Evolutionary conservation across 2,329 filamentous ascomycete genomes (phyloP).

Genomic region (Fusarium torreyae): DNA sequence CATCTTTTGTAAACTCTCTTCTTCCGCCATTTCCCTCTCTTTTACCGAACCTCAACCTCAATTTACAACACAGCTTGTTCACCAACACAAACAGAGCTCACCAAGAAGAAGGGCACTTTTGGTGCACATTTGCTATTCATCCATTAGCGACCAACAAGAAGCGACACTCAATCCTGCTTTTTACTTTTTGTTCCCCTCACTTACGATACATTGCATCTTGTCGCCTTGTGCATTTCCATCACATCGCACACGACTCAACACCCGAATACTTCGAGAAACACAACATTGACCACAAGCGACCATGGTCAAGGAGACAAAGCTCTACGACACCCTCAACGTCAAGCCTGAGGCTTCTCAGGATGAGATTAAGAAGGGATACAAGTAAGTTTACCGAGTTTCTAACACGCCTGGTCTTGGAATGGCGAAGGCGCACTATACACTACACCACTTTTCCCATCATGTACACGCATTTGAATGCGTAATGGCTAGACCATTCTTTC

Average conservation of each 20-base stretch:
- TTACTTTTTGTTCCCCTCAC: slow-evolving; percentile 23
- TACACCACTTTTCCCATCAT: neutral
- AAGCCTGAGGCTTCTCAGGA: slow-evolving; percentile 87
- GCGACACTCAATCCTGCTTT: slow-evolving; percentile 15
- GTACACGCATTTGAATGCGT: neutral
- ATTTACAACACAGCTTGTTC: slow-evolving; percentile 7
- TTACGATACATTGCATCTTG: slow-evolving; percentile 18
- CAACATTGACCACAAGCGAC: slow-evolving; percentile 52
- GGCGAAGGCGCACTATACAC: slow-evolving; percentile 1
- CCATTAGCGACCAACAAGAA: slow-evolving; percentile 26
- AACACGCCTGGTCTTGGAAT: neutral
- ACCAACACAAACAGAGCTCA: slow-evolving; percentile 11
- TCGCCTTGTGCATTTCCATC: slow-evolving; percentile 14
- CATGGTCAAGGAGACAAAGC: slow-evolving; percentile 96
- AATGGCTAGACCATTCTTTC: neutral
- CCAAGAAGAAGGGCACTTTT: slow-evolving; percentile 19
- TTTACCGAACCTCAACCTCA: slow-evolving; percentile 27
- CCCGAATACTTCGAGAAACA: slow-evolving; percentile 10
- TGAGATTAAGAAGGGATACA: slow-evolving; percentile 97
- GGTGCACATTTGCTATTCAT: slow-evolving; percentile 23
- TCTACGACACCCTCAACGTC: slow-evolving; percentile 89
- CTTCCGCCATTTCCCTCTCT: slow-evolving; percentile 31
- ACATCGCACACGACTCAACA: slow-evolving; percentile 16
- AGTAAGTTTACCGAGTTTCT: slow-evolving; percentile 66
- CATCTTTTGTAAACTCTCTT: slow-evolving; percentile 47